A percentile compares a stretch with the other conserved stretches of the same genome.
Conservation (phyloP, 805 yeast species). For the Helenozyma baotianmanensis region DNA sequence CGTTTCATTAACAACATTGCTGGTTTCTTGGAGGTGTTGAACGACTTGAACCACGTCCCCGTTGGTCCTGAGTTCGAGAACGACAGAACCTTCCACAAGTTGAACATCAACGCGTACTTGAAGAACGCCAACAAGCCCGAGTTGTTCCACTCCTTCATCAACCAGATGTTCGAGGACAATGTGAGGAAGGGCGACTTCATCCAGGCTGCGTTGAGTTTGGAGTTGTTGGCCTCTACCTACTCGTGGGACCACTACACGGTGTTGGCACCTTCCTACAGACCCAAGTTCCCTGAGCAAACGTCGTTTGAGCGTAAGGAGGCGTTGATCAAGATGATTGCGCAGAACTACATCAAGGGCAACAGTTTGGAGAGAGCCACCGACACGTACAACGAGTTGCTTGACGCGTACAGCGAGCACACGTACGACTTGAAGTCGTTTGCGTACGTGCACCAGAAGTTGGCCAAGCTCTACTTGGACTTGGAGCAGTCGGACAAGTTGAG, state of each 20-base stretch:
- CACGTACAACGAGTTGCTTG: constrained; percentile 69
- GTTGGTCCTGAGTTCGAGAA: constrained; percentile 80
- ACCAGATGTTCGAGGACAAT: constrained; percentile 66
- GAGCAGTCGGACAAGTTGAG: constrained; percentile 67
- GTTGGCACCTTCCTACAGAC: constrained; percentile 55
- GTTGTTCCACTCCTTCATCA: constrained; percentile 71
- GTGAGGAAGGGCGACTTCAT: constrained; percentile 56
- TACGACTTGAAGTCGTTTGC: constrained; percentile 76
- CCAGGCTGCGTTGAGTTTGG: constrained; percentile 81
- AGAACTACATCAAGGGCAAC: constrained; percentile 63
- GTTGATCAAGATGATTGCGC: constrained; percentile 64
- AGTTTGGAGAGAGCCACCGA: constrained; percentile 78
- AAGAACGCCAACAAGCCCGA: constrained; percentile 77
- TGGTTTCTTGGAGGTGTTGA: constrained; percentile 59
- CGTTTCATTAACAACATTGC: constrained; percentile 50
- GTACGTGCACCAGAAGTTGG: constrained; percentile 61
- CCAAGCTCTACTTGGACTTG: constrained; percentile 61
- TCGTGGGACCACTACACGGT: constrained; percentile 61
- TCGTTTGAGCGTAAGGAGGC: constrained; percentile 78
- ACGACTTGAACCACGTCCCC: constrained; percentile 71
- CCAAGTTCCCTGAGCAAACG: constrained; percentile 74
- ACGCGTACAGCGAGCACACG: constrained; percentile 66
- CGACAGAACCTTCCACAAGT: constrained; percentile 75
- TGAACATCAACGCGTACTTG: constrained; percentile 71
- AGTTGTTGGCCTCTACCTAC: constrained; percentile 70